Evolutionary conservation across 345 rosid species (phyloP).

Genomic region (Excoecaria cochinchinensis): DNA sequence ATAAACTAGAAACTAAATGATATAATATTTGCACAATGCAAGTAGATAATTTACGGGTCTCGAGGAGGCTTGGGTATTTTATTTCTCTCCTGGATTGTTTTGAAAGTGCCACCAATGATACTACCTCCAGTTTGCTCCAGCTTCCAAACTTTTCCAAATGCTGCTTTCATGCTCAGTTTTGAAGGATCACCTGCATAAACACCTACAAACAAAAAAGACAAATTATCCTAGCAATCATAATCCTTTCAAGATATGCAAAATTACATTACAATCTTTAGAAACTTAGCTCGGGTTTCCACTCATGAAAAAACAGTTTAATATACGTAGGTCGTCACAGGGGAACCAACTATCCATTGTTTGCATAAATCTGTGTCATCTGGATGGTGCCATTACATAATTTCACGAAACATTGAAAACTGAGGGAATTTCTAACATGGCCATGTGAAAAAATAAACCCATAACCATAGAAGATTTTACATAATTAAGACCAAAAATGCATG

Average conservation of each 20-base stretch:
- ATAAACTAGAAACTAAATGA: constrained; percentile 3
- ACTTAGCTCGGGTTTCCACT: not conserved
- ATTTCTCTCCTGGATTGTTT: constrained; percentile 74
- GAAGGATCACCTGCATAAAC: constrained; percentile 97
- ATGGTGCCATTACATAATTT: not conserved
- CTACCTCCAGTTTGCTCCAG: constrained; percentile 86
- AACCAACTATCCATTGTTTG: not conserved
- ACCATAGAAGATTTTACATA: not conserved
- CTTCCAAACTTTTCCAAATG: constrained; percentile 96
- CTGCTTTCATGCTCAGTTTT: constrained; percentile 89
- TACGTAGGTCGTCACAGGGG: not conserved
- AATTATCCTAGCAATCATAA: not conserved
- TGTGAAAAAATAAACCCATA: not conserved
- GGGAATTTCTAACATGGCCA: not conserved
- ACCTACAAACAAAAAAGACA: constrained; percentile 40
- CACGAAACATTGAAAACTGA: not conserved
- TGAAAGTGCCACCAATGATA: constrained; percentile 79
- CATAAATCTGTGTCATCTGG: not conserved
- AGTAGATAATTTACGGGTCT: constrained; percentile 59
- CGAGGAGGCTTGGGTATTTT: constrained; percentile 60
- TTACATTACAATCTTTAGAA: not conserved
- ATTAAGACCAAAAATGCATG: not conserved
- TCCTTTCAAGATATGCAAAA: not conserved
- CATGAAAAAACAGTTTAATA: not conserved
- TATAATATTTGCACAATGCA: constrained; percentile 21